Evolutionary conservation across 306 rosid species (phyloP).

Genomic region (Cucumis melo): DNA sequence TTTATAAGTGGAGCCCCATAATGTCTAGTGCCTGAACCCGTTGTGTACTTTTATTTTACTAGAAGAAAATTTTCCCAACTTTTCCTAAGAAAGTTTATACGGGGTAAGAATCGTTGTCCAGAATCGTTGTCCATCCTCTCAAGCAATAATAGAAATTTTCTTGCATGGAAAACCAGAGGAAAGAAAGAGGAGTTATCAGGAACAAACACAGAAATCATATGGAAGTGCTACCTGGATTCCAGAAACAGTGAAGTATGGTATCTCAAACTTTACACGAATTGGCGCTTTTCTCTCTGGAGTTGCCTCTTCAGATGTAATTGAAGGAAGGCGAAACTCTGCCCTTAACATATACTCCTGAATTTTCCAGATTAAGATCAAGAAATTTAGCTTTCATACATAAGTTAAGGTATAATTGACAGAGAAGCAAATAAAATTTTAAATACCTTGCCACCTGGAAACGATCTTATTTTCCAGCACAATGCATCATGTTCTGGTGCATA

Average conservation of each 20-base stretch:
- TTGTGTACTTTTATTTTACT: neutral
- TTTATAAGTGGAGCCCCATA: no score
- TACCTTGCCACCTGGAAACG: slow-evolving; percentile 99
- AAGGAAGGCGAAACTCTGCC: slow-evolving; percentile 92
- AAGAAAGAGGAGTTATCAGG: neutral
- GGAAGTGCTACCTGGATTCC: slow-evolving; percentile 73
- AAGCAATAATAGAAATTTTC: neutral
- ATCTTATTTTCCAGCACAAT: slow-evolving; percentile 81
- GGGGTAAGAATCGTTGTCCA: no score
- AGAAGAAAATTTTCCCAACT: neutral
- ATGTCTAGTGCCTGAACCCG: no score
- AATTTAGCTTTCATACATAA: neutral
- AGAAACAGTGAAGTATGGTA: slow-evolving; percentile 94
- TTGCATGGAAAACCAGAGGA: neutral
- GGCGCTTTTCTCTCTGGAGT: slow-evolving; percentile 95
- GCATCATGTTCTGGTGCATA: slow-evolving; percentile 98
- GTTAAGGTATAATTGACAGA: neutral
- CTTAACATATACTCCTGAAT: slow-evolving; percentile 87
- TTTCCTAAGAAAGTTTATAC: neutral
- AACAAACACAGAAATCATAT: neutral
- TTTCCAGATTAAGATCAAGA: slow-evolving; percentile 1
- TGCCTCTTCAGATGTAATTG: slow-evolving; percentile 76
- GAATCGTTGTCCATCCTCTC: neutral
- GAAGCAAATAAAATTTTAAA: slow-evolving; percentile 8
- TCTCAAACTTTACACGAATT: slow-evolving; percentile 90